These are phyloP conservation scores for Fusarium nygamai DNA, from an alignment of 2,329 filamentous ascomycete genomes.

Conservation along the genomic window DNA sequence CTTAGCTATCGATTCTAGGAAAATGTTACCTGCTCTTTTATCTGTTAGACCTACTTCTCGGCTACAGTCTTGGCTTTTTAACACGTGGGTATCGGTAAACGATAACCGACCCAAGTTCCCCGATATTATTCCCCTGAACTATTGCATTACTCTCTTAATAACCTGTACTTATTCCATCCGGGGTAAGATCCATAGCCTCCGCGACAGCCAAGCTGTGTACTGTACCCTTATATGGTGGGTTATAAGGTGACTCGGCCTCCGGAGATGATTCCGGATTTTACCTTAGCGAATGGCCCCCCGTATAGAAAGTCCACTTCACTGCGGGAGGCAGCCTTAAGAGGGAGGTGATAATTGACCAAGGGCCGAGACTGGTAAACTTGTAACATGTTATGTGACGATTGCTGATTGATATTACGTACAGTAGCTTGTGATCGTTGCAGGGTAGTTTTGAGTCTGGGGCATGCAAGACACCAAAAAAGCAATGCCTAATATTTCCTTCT, in stretches of 20 bases:
- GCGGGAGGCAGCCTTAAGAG: conserved; percentile 25
- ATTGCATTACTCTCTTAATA: not conserved
- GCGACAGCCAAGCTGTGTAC: not conserved
- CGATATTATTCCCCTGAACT: conserved; percentile 3
- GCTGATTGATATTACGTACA: conserved; percentile 5
- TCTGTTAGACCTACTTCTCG: not conserved
- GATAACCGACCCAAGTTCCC: not conserved
- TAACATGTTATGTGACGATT: conserved; percentile 1
- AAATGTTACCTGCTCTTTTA: not conserved
- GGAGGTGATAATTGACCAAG: conserved; percentile 9
- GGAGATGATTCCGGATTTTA: conserved; percentile 14
- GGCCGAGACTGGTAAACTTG: not conserved
- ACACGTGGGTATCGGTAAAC: not conserved
- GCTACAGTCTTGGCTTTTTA: not conserved
- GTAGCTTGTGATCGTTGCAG: not conserved
- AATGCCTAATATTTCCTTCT: not conserved
- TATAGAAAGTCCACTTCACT: not conserved
- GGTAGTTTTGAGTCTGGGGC: not conserved
- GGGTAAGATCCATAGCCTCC: not conserved
- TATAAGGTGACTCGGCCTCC: not conserved
- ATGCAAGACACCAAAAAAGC: not conserved
- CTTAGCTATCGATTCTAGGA: not conserved
- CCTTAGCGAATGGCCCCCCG: not conserved
- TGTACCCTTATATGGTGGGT: not conserved
- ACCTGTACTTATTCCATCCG: not conserved